phyloP scores from a whole-genome alignment of 176 grass and related monocot genomes.

The Leersia perrieri region DNA sequence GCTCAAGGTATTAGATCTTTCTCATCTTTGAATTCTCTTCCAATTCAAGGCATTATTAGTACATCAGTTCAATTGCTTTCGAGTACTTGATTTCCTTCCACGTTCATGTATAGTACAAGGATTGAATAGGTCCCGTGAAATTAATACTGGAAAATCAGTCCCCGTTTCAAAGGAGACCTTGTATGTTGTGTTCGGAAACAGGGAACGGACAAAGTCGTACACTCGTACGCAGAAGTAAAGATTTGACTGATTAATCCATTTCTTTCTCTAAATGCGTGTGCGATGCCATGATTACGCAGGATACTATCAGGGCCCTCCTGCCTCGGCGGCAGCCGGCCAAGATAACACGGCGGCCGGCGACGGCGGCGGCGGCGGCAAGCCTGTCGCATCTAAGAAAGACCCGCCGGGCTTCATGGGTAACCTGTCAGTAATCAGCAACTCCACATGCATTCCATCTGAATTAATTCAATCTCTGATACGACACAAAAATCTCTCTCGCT shows the following conservation, averaged over 20 bases:
- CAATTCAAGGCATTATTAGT: neutral
- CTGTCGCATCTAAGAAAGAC: neutral
- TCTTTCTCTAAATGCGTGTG: too few species aligned
- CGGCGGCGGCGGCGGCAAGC: neutral
- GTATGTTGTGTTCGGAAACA: neutral
- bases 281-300: neutral
- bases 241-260: too few species aligned
- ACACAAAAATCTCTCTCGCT: neutral
- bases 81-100: neutral
- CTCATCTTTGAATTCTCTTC: neutral
- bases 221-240: neutral
- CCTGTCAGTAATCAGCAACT: neutral
- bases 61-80: neutral
- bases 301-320: neutral
- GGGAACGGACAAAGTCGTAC: neutral
- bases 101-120: neutral
- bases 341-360: neutral
- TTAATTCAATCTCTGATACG: neutral
- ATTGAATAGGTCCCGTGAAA: neutral
- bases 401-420: neutral
- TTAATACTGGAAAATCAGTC: neutral
- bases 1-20: neutral
- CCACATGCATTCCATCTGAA: too few species aligned
- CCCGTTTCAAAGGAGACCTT: too few species aligned
- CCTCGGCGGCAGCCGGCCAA: neutral